phyloP scores from a whole-genome alignment of 2,329 filamentous ascomycete genomes.

The Sporothrix humicola region DNA sequence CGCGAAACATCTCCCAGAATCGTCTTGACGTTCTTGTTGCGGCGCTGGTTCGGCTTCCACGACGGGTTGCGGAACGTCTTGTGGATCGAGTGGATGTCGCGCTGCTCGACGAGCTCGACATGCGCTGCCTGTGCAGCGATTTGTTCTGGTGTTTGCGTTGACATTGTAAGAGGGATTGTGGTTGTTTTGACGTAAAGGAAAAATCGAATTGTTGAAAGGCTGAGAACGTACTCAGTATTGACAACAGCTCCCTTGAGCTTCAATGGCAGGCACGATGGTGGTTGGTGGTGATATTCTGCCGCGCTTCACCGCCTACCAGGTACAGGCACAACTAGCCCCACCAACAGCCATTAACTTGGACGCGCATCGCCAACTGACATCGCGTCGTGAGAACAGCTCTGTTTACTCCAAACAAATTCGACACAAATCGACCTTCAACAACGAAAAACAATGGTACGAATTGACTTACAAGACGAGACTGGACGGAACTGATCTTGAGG shows the following conservation, averaged over 20 bases:
- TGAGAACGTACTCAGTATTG: background rate
- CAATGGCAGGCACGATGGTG: background rate
- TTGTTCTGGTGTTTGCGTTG: conserved; percentile 60
- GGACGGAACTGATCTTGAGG: too few relatives aligned
- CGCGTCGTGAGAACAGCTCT: background rate
- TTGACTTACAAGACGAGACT: background rate
- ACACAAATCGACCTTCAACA: background rate
- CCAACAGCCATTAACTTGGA: background rate
- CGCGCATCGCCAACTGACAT: conserved; percentile 19
- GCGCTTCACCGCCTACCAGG: conserved; percentile 9
- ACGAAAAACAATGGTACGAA: conserved; percentile 25
- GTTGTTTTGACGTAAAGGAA: background rate
- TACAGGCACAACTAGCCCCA: background rate
- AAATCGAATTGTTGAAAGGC: background rate
- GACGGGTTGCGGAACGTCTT: conserved; percentile 88
- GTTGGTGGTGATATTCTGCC: conserved; percentile 29
- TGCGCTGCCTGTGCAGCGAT: conserved; percentile 82
- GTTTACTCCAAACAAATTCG: background rate
- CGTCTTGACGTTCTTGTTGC: conserved; percentile 99
- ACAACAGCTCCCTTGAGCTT: conserved; percentile 14
- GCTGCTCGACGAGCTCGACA: conserved; percentile 82
- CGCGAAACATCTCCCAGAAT: conserved; percentile 88
- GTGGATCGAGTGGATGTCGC: conserved; percentile 85
- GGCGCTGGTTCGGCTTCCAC: conserved; percentile 92
- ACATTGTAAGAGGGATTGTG: conserved; percentile 31